Evolutionary conservation across 2,329 filamentous ascomycete species (phyloP), one percentile per base, ranked within the genome.

Genomic region (Metarhizium brunneum): DNA sequence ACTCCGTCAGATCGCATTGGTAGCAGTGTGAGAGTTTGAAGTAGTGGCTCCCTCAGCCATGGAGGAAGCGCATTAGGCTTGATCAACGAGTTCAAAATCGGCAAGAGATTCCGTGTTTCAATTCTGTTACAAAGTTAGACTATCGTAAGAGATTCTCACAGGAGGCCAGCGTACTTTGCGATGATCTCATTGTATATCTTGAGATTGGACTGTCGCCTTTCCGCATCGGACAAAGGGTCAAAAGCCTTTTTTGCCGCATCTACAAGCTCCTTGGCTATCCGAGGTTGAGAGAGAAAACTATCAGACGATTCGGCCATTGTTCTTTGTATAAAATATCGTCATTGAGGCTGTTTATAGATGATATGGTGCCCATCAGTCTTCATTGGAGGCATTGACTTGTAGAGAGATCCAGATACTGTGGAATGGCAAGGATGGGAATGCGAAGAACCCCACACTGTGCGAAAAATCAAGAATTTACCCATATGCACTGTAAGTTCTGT

Each of bases 1-100:
- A 90, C 83, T 18, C 86, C 86, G 58, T 82, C 77, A 2, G 73
- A 70, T 4, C 85, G 76, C 30, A 88, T 72, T 1, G 86, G 86
- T 10, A 89, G 64, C 13, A 75, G 65, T 1, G 84, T 82, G 48
- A 90, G 73, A 13, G 79, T 74, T 56, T 75, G 75, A 61, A 85
- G 73, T 2, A 89, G 65, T 47, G 76, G 75, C 18, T 75, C 61
- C 47, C 79, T 79, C n/a, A 88, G 73, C 82, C 83, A 87, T 65
- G 68, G 61, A 11, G 83, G 82, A 16, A 80, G 75, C 29, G 76
- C 68, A 55, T 77, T 77, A 11, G 85, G 84, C 58, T 86, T 83
- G 38, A 87, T 79, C 20, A 87, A 72, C 18, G 79, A 73, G 57
- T 84, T 88, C 47, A 90, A 68, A 4, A 81, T 75, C 8, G 80